phyloP scores from a whole-genome alignment of 768 basidiomycete genomes.

The Macrocybe gigantea region DNA sequence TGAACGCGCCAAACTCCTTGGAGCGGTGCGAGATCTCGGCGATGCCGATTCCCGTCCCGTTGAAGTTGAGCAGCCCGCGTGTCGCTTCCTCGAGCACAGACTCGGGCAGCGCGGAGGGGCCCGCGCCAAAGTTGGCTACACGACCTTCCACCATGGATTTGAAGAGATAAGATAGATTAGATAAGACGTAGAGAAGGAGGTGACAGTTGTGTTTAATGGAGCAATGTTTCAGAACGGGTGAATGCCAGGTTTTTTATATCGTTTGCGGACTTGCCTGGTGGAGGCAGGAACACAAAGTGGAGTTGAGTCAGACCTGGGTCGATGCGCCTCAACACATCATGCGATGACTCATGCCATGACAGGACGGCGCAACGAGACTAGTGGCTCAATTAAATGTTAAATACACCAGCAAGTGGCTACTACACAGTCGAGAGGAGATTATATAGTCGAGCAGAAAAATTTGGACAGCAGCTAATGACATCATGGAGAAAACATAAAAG shows the following conservation, averaged over 20 bases:
- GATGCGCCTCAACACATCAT: too few species aligned
- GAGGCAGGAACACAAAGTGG: slow-evolving; percentile 2
- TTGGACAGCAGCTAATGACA: too few species aligned
- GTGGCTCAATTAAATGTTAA: too few species aligned
- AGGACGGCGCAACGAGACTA: too few species aligned
- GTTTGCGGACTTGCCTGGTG: slow-evolving; percentile 3
- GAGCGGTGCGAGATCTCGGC: slow-evolving; percentile 96
- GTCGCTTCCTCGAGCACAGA: slow-evolving; percentile 80
- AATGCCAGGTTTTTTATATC: too few species aligned
- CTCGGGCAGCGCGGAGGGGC: slow-evolving; percentile 89
- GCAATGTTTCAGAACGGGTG: too few species aligned
- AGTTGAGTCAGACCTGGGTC: slow-evolving; percentile 5
- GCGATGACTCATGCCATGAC: too few species aligned
- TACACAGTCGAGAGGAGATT: too few species aligned
- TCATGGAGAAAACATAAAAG: too few species aligned
- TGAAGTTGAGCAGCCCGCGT: slow-evolving; percentile 83
- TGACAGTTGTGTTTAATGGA: background rate
- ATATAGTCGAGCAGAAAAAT: too few species aligned
- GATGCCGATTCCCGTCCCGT: slow-evolving; percentile 88
- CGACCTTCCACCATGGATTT: slow-evolving; percentile 37
- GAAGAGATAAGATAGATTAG: background rate
- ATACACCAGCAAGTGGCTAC: too few species aligned
- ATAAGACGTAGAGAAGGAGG: too few species aligned
- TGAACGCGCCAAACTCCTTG: slow-evolving; percentile 73
- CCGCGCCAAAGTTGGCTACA: slow-evolving; percentile 88